Conservation (phyloP, 306 rosid species). For the Begonia loranthoides region DNA sequence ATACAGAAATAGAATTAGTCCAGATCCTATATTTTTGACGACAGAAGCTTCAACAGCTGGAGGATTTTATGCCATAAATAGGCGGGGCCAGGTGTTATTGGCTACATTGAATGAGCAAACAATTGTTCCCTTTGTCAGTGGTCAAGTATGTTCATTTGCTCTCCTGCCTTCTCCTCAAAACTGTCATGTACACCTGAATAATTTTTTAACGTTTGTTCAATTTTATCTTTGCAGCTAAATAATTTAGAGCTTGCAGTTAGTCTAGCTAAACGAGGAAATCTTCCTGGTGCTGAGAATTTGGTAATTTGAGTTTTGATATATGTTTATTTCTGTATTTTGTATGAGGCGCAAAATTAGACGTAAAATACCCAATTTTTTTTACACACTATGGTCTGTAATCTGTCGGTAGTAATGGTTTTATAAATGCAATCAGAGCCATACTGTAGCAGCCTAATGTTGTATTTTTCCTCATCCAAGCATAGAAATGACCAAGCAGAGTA, state of each 20-base stretch:
- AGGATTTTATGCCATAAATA: constrained; percentile 88
- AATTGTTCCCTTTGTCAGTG: constrained; percentile 86
- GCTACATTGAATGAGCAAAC: constrained; percentile 97
- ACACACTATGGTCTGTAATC: too few species aligned
- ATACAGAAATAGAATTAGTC: constrained; percentile 95
- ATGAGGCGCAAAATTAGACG: too few species aligned
- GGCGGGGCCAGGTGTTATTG: constrained; percentile 97
- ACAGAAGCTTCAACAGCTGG: constrained; percentile 87
- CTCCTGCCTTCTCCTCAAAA: constrained; percentile 2
- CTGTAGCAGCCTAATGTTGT: too few species aligned
- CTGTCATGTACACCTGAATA: not conserved
- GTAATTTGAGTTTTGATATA: constrained; percentile 19
- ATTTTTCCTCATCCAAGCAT: too few species aligned
- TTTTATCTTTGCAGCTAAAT: constrained; percentile 43
- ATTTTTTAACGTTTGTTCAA: too few species aligned
- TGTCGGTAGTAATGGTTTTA: too few species aligned
- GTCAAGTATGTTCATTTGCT: constrained; percentile 46
- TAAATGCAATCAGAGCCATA: too few species aligned
- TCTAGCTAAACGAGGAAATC: constrained; percentile 98
- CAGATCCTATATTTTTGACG: constrained; percentile 96
- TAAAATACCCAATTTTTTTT: too few species aligned
- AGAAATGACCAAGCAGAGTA: too few species aligned
- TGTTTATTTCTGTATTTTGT: too few species aligned
- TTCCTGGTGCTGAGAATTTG: constrained; percentile 98
- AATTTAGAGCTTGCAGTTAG: constrained; percentile 99